These are phyloP conservation scores for Sarocladium oryzae DNA, from an alignment of 2,329 filamentous ascomycete species.

Conservation along the genomic window DNA sequence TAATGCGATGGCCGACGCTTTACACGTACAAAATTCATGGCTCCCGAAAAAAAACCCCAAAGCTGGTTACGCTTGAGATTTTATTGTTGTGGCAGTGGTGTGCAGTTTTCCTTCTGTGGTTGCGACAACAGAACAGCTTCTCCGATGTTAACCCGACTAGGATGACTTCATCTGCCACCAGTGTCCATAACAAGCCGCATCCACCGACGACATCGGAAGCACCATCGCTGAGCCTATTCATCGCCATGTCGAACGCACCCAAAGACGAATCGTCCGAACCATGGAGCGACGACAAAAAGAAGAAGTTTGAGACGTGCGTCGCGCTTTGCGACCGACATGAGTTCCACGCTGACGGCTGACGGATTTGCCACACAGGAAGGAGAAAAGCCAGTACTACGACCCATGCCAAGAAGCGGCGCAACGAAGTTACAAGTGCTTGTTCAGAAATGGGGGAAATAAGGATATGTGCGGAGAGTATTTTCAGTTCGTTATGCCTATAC, in stretches of 20 bases:
- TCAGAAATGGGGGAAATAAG: conserved; percentile 79
- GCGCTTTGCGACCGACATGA: neutral
- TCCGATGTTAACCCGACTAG: conserved; percentile 9
- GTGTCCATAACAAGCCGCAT: too few species aligned
- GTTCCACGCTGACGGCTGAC: neutral
- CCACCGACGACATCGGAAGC: neutral
- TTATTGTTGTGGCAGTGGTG: too few species aligned
- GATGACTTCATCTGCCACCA: conserved; percentile 8
- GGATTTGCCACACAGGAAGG: conserved; percentile 56
- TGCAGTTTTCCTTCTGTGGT: too few species aligned
- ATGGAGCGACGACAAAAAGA: conserved; percentile 53
- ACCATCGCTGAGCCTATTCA: neutral
- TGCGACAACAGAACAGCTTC: too few species aligned
- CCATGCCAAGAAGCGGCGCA: conserved; percentile 91
- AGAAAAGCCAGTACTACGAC: conserved; percentile 83
- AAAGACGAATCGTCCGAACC: conserved; percentile 26
- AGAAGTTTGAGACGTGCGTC: conserved; percentile 58
- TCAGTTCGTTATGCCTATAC: conserved; percentile 50
- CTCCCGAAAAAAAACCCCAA: too few species aligned
- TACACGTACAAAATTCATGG: too few species aligned
- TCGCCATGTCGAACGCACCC: neutral
- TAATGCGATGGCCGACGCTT: too few species aligned
- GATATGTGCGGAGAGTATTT: conserved; percentile 95
- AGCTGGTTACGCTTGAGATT: too few species aligned
- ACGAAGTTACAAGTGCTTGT: conserved; percentile 78